Conservation (phyloP, 1,139 yeast genomes). For the Pichia norvegensis region DNA sequence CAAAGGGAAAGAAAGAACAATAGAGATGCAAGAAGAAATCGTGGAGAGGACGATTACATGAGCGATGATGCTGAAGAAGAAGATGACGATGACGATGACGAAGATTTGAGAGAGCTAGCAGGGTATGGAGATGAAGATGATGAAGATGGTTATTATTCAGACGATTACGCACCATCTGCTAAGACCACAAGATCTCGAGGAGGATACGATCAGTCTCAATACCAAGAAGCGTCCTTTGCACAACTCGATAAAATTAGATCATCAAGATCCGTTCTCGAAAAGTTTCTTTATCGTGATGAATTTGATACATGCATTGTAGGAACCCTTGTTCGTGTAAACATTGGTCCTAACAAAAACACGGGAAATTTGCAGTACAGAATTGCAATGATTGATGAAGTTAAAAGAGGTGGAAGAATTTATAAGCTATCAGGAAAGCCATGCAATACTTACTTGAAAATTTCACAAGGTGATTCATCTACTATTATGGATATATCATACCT, state of each 20-base stretch:
- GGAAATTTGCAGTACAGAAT: conserved; percentile 69
- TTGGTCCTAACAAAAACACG: conserved; percentile 60
- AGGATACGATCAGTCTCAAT: conserved; percentile 22
- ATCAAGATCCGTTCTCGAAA: conserved; percentile 68
- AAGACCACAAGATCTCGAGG: conserved; percentile 22
- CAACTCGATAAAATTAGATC: conserved; percentile 58
- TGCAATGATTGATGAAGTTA: conserved; percentile 65
- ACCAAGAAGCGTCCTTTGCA: conserved; percentile 36
- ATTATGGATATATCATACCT: conserved; percentile 70
- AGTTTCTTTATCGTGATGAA: conserved; percentile 74
- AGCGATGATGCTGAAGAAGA: conserved; percentile 35
- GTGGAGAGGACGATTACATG: conserved; percentile 27
- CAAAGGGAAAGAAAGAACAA: conserved; percentile 65
- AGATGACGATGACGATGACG: conserved; percentile 37
- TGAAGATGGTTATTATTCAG: conserved; percentile 24
- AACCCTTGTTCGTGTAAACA: conserved; percentile 73
- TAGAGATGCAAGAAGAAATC: conserved; percentile 24
- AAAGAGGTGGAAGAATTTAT: conserved; percentile 45
- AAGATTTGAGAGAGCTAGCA: conserved; percentile 25
- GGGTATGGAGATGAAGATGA: conserved; percentile 22
- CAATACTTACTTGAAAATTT: conserved; percentile 55
- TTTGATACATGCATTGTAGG: conserved; percentile 64
- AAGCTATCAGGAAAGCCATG: conserved; percentile 44
- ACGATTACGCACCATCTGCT: conserved; percentile 28
- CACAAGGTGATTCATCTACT: conserved; percentile 66